Evolutionary conservation across 2,329 filamentous ascomycete genomes (phyloP), one percentile per base, ranked within the genome.

Genomic region (Neofusicoccum cordaticola): DNA sequence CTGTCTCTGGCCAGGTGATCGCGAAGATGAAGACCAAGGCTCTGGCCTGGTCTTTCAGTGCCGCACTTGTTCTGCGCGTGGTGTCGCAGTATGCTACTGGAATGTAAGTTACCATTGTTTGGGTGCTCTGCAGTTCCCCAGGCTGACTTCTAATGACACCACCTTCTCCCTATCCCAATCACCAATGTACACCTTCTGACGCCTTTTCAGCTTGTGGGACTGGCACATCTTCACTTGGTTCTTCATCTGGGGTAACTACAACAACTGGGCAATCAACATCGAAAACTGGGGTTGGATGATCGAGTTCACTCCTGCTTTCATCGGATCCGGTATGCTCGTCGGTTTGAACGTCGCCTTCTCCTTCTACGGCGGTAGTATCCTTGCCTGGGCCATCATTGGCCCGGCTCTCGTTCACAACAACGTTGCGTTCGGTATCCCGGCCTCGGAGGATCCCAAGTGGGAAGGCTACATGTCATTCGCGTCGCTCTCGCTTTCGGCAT

Each of bases 261-360:
- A 76, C 48, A 84, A 65, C 67, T 72, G 73, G 15, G 84, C 83
- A 0, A 76, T 86, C 35, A 77, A 79, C 51, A 80, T 84, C 17
- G 85, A 88, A 73, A 86, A 83, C 73, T 88, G 86, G 86, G 84
- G 84, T 12, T 88, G 85, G 86, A 79, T 83, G 67, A 78, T 86
- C 51, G 85, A 87, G 68, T 82, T 81, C 68, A 87, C 85, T 0
- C 85, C 85, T 0, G 86, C 85, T 41, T 87, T 88, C 74, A 85
- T 87, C 66, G 85, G 85, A 1, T 41, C 62, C 7, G 62, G 62
- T 2, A 57, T 64, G 51, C 62, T 64, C 47, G 84, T 86, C 67
- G 85, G 85, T 64, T 76, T 86, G 67, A 87, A 87, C 72, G 81
- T 84, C 15, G 83, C 84, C 27, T 70, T 85, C 64, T 88, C 85